Evolutionary conservation across 1,284 basidiomycete species (phyloP), one percentile per base, ranked within the genome.

Genomic region (Fomes fomentarius): DNA sequence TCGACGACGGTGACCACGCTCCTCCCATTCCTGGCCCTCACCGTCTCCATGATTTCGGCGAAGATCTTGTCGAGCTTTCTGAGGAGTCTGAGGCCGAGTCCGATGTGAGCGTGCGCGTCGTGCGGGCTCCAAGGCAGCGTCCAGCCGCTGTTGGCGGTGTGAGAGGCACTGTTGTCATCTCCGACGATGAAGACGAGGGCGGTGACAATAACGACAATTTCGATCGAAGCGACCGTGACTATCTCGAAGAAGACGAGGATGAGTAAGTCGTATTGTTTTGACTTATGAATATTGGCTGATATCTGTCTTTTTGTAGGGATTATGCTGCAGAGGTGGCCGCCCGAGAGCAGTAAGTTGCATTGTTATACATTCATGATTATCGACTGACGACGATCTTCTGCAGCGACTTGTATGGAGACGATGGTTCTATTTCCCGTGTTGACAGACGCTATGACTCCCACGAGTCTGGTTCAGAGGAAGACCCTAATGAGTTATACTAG

Each of bases 1-100:
- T 83, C 43, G 81, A 65, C n/a, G 71, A 69, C n/a, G 65, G 59
- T 12, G 57, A 59, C 14, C 56, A 39, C 19, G 44, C 35, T 17
- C 50, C 40, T 15, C n/a, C n/a, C n/a, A n/a, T 1, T 17, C 34
- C 17, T 22, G 28, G 34, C 33, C 47, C 30, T 15, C 31, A 35
- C 12, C 53, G 46, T 22, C 45, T 45, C 12, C 38, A 42, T 33
- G n/a, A 40, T 10, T 39, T 44, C 12, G 31, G 40, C 2, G 48
- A 52, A 4, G 22, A 52, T 1, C 30, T 44, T n/a, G 54, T 60
- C 17, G 54, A 55, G 21, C 45, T 60, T 3, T 42, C 55, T 0
- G 56, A 50, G 15, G 55, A 34, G 37, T 21, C 28, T n/a, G 52
- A 39, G 17, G 47, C 46, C 2, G 55, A 55, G 7, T 40, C 44